Conservation (phyloP, 2,329 filamentous ascomycete species). For the Colletotrichum sp. region DNA sequence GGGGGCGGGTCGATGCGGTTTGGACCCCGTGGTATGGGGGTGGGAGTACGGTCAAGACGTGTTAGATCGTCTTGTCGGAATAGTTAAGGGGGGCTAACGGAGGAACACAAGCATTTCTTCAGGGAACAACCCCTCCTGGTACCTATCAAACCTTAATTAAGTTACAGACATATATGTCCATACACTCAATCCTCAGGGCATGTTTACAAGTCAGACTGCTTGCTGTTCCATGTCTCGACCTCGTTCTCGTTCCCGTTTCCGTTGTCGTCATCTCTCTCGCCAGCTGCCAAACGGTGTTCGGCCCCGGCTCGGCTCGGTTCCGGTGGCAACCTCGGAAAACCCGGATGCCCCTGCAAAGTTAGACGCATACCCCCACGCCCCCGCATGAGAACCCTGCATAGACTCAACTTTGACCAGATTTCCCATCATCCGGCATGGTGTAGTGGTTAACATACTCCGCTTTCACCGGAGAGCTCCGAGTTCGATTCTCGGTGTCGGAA, state of each 20-base stretch:
- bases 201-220: rapidly evolving
- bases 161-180: rapidly evolving
- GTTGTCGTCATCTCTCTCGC: not conserved
- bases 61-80: rapidly evolving
- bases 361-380: not conserved
- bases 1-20: not conserved
- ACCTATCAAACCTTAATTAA: not conserved
- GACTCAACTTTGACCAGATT: rapidly evolving
- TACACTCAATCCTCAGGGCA: not conserved
- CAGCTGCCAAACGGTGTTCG: not conserved
- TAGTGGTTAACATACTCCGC: slow-evolving; percentile 3
- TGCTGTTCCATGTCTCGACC: not conserved
- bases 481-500: not conserved
- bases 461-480: slow-evolving; percentile 1
- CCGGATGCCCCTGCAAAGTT: not conserved
- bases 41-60: not conserved
- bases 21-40: not conserved
- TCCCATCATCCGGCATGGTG: not conserved
- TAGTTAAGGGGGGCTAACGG: too few relatives aligned
- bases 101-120: not conserved
- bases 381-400: too few relatives aligned
- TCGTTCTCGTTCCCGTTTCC: not conserved
- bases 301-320: not conserved
- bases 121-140: not conserved
- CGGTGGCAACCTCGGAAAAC: not conserved